These are phyloP conservation scores for Ochetophila trinervis DNA, from an alignment of 306 rosid species.

Conservation along the genomic window DNA sequence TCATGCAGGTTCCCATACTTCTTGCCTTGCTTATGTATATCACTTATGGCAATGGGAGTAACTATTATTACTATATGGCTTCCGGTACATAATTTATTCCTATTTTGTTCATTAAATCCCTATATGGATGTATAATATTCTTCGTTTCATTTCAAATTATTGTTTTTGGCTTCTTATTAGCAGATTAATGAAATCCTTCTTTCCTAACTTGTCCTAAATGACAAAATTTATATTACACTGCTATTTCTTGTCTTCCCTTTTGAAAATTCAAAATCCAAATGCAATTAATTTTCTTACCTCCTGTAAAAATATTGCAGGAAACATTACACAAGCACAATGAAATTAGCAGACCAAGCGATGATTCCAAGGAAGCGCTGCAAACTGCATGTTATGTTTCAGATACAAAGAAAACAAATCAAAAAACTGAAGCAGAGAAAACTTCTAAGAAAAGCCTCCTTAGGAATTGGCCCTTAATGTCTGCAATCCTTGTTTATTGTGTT, in stretches of 20 bases:
- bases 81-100: constrained; percentile 34
- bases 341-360: neutral
- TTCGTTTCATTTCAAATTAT: neutral
- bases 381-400: constrained; percentile 28
- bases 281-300: neutral
- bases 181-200: neutral
- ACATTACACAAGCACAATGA: constrained; percentile 61
- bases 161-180: neutral
- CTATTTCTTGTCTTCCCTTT: no score
- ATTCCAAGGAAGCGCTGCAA: constrained; percentile 44
- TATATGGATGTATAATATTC: neutral
- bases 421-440: constrained; percentile 15
- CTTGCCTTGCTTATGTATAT: constrained; percentile 48
- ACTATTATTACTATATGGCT: constrained; percentile 37
- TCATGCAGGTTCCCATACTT: constrained; percentile 54
- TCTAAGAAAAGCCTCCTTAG: constrained; percentile 48
- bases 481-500: constrained; percentile 54
- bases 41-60: constrained; percentile 27
- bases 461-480: constrained; percentile 91
- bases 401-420: constrained; percentile 12
- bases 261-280: no score
- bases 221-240: no score
- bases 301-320: constrained; percentile 45
- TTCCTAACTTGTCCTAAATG: neutral
- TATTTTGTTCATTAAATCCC: no score